A percentile compares a stretch with the other conserved stretches of the same genome.
Evolutionary conservation across 106 monocot genomes (phyloP).

Genomic region (Dendrobium chrysotoxum): DNA sequence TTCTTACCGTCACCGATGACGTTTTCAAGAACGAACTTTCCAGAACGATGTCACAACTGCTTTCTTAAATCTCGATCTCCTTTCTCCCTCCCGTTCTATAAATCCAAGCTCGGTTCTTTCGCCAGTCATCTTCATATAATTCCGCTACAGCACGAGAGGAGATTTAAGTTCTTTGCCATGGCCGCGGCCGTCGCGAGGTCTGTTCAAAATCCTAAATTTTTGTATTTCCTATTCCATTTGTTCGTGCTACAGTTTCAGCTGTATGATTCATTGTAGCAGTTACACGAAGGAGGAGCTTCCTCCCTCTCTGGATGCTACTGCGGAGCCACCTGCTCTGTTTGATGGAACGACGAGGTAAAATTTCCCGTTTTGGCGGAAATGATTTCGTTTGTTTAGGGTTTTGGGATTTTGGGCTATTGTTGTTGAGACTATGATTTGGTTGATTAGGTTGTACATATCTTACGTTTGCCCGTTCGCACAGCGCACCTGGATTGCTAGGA

Average conservation of each 20-base stretch:
- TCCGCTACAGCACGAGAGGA: neutral
- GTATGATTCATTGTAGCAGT: constrained; percentile 1
- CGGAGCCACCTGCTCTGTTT: constrained; percentile 57
- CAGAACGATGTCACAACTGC: neutral
- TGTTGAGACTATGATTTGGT: neutral
- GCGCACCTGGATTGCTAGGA: constrained; percentile 68
- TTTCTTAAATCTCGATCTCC: neutral
- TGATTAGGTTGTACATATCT: constrained; percentile 38
- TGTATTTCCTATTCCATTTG: neutral
- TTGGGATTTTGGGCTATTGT: neutral
- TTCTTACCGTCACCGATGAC: neutral
- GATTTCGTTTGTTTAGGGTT: neutral
- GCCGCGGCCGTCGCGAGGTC: constrained; percentile 2
- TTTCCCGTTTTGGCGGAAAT: neutral
- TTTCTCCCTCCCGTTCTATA: neutral
- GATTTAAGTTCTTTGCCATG: neutral
- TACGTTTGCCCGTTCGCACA: constrained; percentile 61
- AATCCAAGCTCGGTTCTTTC: neutral
- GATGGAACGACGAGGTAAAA: constrained; percentile 83
- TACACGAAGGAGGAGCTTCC: constrained; percentile 40
- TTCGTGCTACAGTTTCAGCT: neutral
- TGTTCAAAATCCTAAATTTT: neutral
- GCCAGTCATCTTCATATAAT: neutral
- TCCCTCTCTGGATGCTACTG: constrained; percentile 37
- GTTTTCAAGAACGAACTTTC: neutral